Conservation (phyloP, 495 filamentous ascomycete species). For the Neurospora sp. region DNA sequence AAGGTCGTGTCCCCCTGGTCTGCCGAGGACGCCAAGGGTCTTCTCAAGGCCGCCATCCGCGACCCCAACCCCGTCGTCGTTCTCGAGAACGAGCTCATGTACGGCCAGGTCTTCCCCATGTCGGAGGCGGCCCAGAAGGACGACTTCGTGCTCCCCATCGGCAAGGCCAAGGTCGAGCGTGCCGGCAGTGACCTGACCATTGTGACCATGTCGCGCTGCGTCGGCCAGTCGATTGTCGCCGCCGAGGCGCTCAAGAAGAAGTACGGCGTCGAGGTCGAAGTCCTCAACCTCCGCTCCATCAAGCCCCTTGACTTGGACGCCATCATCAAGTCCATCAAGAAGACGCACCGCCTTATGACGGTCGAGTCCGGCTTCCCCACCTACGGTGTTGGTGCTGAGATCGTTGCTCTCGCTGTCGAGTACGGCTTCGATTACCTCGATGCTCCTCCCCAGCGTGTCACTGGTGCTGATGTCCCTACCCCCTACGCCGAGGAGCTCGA, state of each 20-base stretch:
- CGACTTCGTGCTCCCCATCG: conserved; percentile 92
- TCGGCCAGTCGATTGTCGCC: conserved; percentile 82
- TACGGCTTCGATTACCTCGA: conserved; percentile 97
- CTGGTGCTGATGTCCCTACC: conserved; percentile 91
- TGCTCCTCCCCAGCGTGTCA: conserved; percentile 84
- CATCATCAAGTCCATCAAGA: conserved; percentile 95
- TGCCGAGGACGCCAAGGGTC: conserved; percentile 94
- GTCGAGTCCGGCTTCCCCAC: conserved; percentile 95
- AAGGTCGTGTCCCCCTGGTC: conserved; percentile 96
- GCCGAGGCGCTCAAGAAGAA: conserved; percentile 87
- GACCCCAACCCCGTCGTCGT: conserved; percentile 95
- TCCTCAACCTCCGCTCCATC: conserved; percentile 94
- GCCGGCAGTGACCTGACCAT: conserved; percentile 92
- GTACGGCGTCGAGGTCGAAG: conserved; percentile 91
- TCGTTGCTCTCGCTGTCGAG: conserved; percentile 90
- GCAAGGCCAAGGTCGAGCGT: conserved; percentile 98
- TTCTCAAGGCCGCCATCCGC: conserved; percentile 94
- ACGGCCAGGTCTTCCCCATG: conserved; percentile 91
- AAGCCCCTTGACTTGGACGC: conserved; percentile 94
- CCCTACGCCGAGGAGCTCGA: conserved; percentile 85
- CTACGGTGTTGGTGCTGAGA: conserved; percentile 85
- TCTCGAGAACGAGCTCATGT: conserved; percentile 96
- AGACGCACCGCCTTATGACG: conserved; percentile 83
- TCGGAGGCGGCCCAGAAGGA: conserved; percentile 87
- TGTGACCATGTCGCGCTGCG: conserved; percentile 86